These are phyloP conservation scores for Apodospora peruviana DNA, from an alignment of 495 filamentous ascomycete genomes.

Conservation along the genomic window DNA sequence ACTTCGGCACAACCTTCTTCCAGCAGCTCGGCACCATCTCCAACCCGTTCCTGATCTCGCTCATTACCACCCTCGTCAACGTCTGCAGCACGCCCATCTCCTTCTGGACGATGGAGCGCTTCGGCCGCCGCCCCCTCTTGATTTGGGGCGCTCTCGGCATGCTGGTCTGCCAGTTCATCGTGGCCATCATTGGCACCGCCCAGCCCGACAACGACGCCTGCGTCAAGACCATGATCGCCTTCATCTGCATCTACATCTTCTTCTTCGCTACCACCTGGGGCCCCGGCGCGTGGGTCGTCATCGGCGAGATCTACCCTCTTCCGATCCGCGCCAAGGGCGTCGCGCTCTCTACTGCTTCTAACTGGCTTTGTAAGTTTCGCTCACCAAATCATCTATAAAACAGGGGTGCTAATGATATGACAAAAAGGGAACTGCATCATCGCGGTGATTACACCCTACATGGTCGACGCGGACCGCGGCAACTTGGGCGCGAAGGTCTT, in stretches of 20 bases:
- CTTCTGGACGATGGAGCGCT: constrained; percentile 73
- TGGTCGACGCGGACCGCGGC: constrained; percentile 64
- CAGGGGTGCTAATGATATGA: neutral
- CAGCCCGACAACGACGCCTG: constrained; percentile 45
- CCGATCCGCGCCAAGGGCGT: constrained; percentile 77
- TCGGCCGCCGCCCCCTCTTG: constrained; percentile 72
- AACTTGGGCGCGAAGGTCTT: constrained; percentile 69
- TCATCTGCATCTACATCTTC: constrained; percentile 80
- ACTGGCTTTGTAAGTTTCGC: constrained; percentile 50
- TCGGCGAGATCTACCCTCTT: constrained; percentile 81
- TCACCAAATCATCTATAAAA: neutral
- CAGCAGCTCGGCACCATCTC: constrained; percentile 61
- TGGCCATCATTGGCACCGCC: constrained; percentile 65
- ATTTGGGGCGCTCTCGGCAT: constrained; percentile 73
- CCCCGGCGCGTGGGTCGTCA: constrained; percentile 73
- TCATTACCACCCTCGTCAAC: constrained; percentile 82
- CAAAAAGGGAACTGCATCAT: constrained; percentile 58
- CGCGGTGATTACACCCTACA: constrained; percentile 69
- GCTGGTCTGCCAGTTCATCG: constrained; percentile 77
- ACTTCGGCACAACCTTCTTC: constrained; percentile 79
- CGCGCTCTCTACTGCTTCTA: constrained; percentile 71
- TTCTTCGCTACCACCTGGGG: constrained; percentile 79
- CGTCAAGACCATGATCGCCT: constrained; percentile 61
- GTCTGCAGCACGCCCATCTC: constrained; percentile 72
- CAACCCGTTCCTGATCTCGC: constrained; percentile 71